Percentiles rank a stretch among this genome's conserved stretches.
phyloP scores from a whole-genome alignment of 1,284 basidiomycete genomes.

The Irpex sp. region DNA sequence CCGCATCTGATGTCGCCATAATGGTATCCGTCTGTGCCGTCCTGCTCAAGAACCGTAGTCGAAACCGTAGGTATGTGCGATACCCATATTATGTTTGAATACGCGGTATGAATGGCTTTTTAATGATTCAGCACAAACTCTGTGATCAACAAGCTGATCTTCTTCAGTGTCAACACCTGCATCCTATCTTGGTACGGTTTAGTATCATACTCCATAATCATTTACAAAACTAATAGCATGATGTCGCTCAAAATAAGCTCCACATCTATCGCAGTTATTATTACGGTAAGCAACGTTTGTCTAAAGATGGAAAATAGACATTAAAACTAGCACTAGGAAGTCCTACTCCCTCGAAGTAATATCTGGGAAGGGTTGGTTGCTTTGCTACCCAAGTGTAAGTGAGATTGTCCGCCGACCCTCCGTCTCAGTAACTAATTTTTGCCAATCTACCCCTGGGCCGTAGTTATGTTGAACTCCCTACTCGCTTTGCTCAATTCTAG shows the following conservation, averaged over 20 bases:
- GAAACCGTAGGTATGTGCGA: not conserved
- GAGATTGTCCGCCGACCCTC: not conserved
- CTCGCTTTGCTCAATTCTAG: not conserved
- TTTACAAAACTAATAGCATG: not conserved
- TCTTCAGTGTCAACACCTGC: not conserved
- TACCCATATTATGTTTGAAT: not conserved
- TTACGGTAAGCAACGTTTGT: not conserved
- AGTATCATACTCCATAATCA: not conserved
- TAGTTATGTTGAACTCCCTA: not conserved
- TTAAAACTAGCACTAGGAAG: not conserved
- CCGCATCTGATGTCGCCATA: not conserved
- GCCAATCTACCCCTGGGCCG: not conserved
- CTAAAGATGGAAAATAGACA: not conserved
- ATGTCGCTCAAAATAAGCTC: not conserved
- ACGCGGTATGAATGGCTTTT: not conserved
- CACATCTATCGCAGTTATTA: not conserved
- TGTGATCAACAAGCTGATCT: not conserved
- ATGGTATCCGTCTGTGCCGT: not conserved
- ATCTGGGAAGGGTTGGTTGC: not conserved
- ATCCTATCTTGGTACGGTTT: not conserved
- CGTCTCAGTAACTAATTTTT: not conserved
- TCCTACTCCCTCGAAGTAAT: not conserved
- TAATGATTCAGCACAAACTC: not conserved
- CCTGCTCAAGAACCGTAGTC: not conserved
- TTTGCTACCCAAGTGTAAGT: not conserved